Evolutionary conservation across 345 rosid species (phyloP).

Genomic region (Diplotaxis tenuifolia): DNA sequence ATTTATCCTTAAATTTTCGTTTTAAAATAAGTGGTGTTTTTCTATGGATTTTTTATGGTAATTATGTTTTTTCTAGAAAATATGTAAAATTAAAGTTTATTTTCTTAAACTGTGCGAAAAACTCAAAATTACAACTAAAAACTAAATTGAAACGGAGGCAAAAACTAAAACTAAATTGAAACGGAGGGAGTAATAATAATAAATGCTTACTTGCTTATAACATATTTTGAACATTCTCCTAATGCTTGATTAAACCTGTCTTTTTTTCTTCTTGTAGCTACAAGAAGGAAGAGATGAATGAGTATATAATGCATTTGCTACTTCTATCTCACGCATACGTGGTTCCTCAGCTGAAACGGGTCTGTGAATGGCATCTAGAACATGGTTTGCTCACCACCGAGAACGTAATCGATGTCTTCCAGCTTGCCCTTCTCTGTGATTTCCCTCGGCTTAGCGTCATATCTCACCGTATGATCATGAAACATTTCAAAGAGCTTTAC

Average conservation of each 20-base stretch:
- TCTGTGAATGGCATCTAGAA: constrained; percentile 64
- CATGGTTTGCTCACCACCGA: constrained; percentile 61
- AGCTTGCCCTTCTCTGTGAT: constrained; percentile 78
- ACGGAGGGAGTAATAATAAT: too few species aligned
- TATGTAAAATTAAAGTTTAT: too few species aligned
- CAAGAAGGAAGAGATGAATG: constrained; percentile 64
- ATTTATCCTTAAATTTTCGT: too few species aligned
- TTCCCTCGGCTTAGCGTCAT: constrained; percentile 68
- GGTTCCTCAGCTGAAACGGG: constrained; percentile 62
- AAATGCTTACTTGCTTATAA: too few species aligned
- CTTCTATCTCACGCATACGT: constrained; percentile 74
- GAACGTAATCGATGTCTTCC: constrained; percentile 76
- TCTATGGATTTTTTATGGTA: too few species aligned
- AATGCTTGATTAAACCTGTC: constrained; percentile 9
- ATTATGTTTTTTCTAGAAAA: too few species aligned
- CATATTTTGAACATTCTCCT: background rate
- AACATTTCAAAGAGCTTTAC: constrained; percentile 49
- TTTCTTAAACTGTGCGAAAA: too few species aligned
- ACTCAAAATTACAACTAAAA: too few species aligned
- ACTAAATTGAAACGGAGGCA: too few species aligned
- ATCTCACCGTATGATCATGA: constrained; percentile 66
- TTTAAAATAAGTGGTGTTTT: too few species aligned
- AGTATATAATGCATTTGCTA: constrained; percentile 57
- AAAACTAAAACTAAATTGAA: too few species aligned
- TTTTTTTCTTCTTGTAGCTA: constrained; percentile 46